phyloP scores from a whole-genome alignment of 768 basidiomycete species.

The Boletales sp. region DNA sequence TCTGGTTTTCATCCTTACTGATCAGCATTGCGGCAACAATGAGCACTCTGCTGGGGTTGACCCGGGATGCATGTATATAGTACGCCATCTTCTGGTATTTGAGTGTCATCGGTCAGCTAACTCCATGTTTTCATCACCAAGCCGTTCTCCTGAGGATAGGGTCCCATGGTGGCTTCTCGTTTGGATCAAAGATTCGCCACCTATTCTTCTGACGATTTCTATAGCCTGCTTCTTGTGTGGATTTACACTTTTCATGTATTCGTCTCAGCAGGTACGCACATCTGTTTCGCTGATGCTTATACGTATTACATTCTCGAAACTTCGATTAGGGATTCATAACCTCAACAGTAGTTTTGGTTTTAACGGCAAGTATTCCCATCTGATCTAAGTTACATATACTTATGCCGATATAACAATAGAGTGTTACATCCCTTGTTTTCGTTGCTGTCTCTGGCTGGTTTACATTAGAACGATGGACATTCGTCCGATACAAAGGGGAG shows the following conservation, averaged over 20 bases:
- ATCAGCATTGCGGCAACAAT: slow-evolving; percentile 54
- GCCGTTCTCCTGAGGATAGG: slow-evolving; percentile 51
- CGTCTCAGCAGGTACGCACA: slow-evolving; percentile 58
- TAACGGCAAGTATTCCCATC: slow-evolving; percentile 44
- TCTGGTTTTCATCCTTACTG: slow-evolving; percentile 54
- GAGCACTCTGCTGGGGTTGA: slow-evolving; percentile 49
- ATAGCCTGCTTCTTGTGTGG: slow-evolving; percentile 82
- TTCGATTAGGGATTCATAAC: slow-evolving; percentile 51
- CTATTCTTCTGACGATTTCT: slow-evolving; percentile 80
- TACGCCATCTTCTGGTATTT: slow-evolving; percentile 28
- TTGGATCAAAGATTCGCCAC: slow-evolving; percentile 82
- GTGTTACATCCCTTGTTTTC: slow-evolving; percentile 40
- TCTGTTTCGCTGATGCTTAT: slow-evolving; percentile 19
- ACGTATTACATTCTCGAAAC: slow-evolving; percentile 2
- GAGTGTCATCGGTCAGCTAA: slow-evolving; percentile 13
- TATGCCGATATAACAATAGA: slow-evolving; percentile 10
- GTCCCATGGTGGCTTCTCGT: slow-evolving; percentile 63
- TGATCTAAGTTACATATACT: slow-evolving; percentile 2
- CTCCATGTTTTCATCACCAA: slow-evolving; percentile 14
- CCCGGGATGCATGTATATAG: slow-evolving; percentile 59
- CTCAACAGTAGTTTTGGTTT: slow-evolving; percentile 69
- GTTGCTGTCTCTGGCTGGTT: slow-evolving; percentile 53
- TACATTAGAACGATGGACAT: slow-evolving; percentile 48
- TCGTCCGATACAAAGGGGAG: slow-evolving; percentile 44
- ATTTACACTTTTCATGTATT: slow-evolving; percentile 72